These are phyloP conservation scores for Aspergillus hortae DNA, from an alignment of 2,329 filamentous ascomycete genomes.

Conservation along the genomic window DNA sequence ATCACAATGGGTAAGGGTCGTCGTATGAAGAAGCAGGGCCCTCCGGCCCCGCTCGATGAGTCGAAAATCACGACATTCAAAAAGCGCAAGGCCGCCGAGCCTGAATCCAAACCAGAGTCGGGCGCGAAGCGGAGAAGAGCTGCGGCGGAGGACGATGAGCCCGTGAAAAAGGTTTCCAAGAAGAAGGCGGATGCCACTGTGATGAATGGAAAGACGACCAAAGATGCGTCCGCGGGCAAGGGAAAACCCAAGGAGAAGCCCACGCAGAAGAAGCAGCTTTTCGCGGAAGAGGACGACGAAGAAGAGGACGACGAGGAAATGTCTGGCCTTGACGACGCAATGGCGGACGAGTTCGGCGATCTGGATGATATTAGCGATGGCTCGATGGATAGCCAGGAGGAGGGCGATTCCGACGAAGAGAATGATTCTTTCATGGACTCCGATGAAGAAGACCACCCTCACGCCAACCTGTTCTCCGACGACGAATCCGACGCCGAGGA, in stretches of 20 bases:
- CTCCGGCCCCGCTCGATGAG: slow-evolving; percentile 78
- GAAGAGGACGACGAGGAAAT: slow-evolving; percentile 35
- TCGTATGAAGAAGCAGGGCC: slow-evolving; percentile 93
- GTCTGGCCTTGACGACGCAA: slow-evolving; percentile 24
- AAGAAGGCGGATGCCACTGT: slow-evolving; percentile 23
- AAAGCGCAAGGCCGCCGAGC: slow-evolving; percentile 79
- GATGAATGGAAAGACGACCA: slow-evolving; percentile 18
- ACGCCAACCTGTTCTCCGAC: slow-evolving; percentile 83
- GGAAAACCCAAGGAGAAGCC: slow-evolving; percentile 21
- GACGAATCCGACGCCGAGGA: slow-evolving; percentile 90
- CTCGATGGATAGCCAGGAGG: slow-evolving; percentile 49
- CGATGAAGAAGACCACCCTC: slow-evolving; percentile 57
- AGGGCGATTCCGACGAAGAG: slow-evolving; percentile 53
- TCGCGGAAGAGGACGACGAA: slow-evolving; percentile 34
- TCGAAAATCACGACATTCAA: slow-evolving; percentile 55
- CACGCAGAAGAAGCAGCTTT: slow-evolving; percentile 23
- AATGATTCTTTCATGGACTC: slow-evolving; percentile 66
- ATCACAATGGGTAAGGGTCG: slow-evolving; percentile 78
- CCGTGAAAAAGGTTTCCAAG: slow-evolving; percentile 31
- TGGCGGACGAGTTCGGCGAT: slow-evolving; percentile 47
- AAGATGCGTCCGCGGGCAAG: slow-evolving; percentile 25
- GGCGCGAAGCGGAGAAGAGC: slow-evolving; percentile 64
- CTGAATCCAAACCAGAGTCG: slow-evolving; percentile 52
- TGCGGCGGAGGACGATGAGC: slow-evolving; percentile 40
- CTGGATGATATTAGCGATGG: slow-evolving; percentile 39